phyloP scores from a whole-genome alignment of 2,329 filamentous ascomycete genomes.

The Aurifilum marmelostoma region DNA sequence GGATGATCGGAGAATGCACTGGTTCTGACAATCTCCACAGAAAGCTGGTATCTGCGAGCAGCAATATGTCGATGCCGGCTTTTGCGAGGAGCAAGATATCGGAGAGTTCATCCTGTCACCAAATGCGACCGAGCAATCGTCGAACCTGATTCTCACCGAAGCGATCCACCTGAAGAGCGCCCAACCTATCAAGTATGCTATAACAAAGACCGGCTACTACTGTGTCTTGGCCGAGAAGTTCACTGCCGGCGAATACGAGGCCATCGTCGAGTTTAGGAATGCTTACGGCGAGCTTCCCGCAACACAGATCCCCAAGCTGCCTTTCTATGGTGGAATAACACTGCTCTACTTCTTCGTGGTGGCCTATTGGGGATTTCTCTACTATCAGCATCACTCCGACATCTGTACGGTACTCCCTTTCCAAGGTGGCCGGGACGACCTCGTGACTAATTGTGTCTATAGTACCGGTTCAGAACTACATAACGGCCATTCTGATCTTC shows the following conservation, averaged over 20 bases:
- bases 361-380: constrained; percentile 90
- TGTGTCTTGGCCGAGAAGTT: constrained; percentile 82
- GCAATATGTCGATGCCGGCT: constrained; percentile 66
- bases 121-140: constrained; percentile 73
- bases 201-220: constrained; percentile 93
- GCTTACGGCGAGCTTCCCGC: constrained; percentile 95
- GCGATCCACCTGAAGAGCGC: constrained; percentile 81
- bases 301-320: constrained; percentile 93
- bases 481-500: constrained; percentile 94
- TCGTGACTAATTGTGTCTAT: constrained; percentile 37
- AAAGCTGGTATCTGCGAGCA: constrained; percentile 71
- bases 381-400: constrained; percentile 91
- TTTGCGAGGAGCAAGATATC: constrained; percentile 77
- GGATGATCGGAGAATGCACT: constrained; percentile 9
- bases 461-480: constrained; percentile 98
- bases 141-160: constrained; percentile 74
- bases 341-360: constrained; percentile 90
- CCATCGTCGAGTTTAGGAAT: constrained; percentile 89
- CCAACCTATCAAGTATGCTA: constrained; percentile 75
- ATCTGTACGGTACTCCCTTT: constrained; percentile 64
- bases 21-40: constrained; percentile 41
- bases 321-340: constrained; percentile 93
- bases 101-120: constrained; percentile 82
- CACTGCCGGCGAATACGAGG: constrained; percentile 70
- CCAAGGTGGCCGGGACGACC: not conserved